Base-by-base conservation (phyloP, 306 rosid species). In the Pterocarpus santalinus region DNA sequence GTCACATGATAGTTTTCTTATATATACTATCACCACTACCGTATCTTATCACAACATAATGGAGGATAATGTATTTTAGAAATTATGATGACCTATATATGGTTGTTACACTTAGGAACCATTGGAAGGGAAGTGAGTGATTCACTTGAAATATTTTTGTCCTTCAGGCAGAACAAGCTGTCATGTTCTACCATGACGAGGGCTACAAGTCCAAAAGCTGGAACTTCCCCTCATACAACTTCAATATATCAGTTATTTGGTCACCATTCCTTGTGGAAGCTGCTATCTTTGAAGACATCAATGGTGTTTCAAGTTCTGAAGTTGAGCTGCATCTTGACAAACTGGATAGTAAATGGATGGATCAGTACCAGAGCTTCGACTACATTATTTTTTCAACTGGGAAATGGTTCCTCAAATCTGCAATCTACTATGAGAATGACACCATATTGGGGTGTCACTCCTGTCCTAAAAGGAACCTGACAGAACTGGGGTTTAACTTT, bases 231-330 rank as follows among this genome's bases (percentile, higher is more conserved):
- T 85, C 87, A 0, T 87, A 90, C 90, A 93, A 93, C 88, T 90
- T 92, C 77, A 85, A 79, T 1, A 0, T 93, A 61, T 86, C 94
- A 8, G 94, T 87, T 78, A 46, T 93, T 61, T 96, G 94, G 93
- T 90, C 99, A 70, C 99, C 99, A 15, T 96, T 86, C 82, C 97
- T 96, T 67, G 94, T 89, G 47, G 76, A 92, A 84, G 97, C 99
- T 28, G 91, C 89, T 69, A 93, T 96, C 35, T 96, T 85, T 77
- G 99, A 96, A 87, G 99, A 96, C 81, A 62, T 62, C 17, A 92
- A 96, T 55, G 99, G 99, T 10, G 91, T 96, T 72, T 88, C 99
- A 15, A 85, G 97, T 22, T 90, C 98, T 80, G 99, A 96, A 78
- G 97, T 96, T 78, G 86, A 96, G 90, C 87, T 96, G 65, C 83